Base-by-base conservation (phyloP, 176 grass and related monocot species). In the Metroxylon sagu region DNA sequence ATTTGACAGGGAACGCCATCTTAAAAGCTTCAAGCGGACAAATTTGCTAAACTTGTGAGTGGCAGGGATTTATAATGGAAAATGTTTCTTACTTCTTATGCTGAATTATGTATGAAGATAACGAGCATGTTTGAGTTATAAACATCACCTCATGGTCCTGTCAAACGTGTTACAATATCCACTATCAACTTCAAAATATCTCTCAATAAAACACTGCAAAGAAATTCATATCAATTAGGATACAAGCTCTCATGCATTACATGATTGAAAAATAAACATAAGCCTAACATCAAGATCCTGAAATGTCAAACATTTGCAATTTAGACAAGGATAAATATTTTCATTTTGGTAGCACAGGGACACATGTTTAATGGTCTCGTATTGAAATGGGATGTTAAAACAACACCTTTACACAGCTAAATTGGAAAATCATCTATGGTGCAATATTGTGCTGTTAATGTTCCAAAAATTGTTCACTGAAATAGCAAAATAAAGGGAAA, bases 11-110 rank as follows among this genome's bases (percentile, higher is more conserved):
- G 86, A 79, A 55, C 73, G 79, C 82, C 82, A 85, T 54, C 59
- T 77, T 39, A 70, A 67, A 57, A 82, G 78, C 49, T 64, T 76
- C 54, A 75, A 76, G 56, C 73, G 54, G n/a, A 89, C 68, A 82
- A 79, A 66, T 25, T 66, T 90, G 56, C 87, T 85, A 73, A 82
- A 90, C 69, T 82, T 90, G 66, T n/a, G 21, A 43, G 49, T 25
- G 28, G 12, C 3, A 51, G 29, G 26, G 14, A 4, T 30, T 71
- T 43, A 43, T 43, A 2, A 43, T 2, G 35, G 12, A 43, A 43
- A 43, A 43, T 12, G 35, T 43, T 43, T 43, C 35, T 43, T 3
- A 29, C 49, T 49, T 14, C 16, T 30, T 60, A 18, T 27, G 16
- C 48, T 50, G 17, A 59, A 51, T 51, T n/a, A 68, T 48, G 66